phyloP scores from a whole-genome alignment of 257 asterid genomes.

The Nicotiana attenuata region DNA sequence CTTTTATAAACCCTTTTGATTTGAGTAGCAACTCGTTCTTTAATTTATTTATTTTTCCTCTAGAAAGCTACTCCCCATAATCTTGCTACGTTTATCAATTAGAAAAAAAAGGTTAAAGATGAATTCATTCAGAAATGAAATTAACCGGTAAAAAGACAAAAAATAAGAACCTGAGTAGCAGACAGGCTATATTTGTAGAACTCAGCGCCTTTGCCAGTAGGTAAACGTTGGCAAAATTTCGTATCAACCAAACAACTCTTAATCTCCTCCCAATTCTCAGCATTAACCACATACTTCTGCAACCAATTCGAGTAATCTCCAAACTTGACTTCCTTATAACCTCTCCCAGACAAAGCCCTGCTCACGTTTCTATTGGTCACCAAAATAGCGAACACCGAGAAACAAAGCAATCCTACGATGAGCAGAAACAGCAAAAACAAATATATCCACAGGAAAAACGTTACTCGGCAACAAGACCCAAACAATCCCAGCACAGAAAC shows the following conservation, averaged over 20 bases:
- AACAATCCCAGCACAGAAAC: constrained; percentile 43
- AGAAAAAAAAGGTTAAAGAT: no score
- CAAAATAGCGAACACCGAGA: constrained; percentile 45
- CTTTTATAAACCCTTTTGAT: no score
- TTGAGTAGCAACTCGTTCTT: no score
- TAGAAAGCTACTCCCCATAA: no score
- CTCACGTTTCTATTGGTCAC: constrained; percentile 53
- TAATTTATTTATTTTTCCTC: no score
- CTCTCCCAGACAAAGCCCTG: constrained; percentile 37
- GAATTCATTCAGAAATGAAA: not conserved
- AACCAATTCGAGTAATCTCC: constrained; percentile 72
- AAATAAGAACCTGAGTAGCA: constrained; percentile 34
- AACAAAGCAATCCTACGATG: constrained; percentile 30
- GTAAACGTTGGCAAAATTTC: constrained; percentile 26
- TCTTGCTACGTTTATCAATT: no score
- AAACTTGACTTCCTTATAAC: constrained; percentile 30
- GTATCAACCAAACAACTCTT: constrained; percentile 55
- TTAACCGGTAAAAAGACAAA: not conserved
- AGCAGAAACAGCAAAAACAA: constrained; percentile 26
- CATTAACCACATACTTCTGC: constrained; percentile 48
- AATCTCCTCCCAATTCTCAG: constrained; percentile 47
- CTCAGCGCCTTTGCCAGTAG: not conserved
- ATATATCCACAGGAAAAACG: constrained; percentile 44
- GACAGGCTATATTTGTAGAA: constrained; percentile 23
- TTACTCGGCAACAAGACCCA: constrained; percentile 35